A percentile compares a stretch with the other conserved stretches of the same genome.
Evolutionary conservation across 805 yeast species (phyloP).

Genomic region (Yamadazyma insecticola): DNA sequence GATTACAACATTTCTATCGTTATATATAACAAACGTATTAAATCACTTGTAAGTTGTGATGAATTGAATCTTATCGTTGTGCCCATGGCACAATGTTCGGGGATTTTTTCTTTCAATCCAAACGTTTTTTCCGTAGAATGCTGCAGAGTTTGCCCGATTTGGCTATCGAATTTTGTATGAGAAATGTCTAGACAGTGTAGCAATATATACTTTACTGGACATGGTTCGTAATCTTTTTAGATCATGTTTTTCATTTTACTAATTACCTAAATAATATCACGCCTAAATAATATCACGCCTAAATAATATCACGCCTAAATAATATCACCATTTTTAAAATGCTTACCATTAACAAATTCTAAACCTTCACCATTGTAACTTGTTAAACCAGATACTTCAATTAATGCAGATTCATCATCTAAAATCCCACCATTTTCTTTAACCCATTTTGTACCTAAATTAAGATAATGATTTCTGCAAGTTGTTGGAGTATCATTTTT

Average conservation of each 20-base stretch:
- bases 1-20: no score
- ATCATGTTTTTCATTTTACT: background rate
- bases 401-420: conserved; percentile 37
- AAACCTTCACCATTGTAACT: conserved; percentile 77
- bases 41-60: no score
- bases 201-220: no score
- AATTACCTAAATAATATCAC: background rate
- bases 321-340: conserved; percentile 29
- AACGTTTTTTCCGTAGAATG: no score
- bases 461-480: conserved; percentile 60
- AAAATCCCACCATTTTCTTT: conserved; percentile 62
- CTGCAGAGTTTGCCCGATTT: no score
- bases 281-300: conserved; percentile 1
- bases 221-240: no score
- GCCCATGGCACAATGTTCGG: no score
- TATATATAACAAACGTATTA: no score
- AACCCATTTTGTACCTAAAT: conserved; percentile 73
- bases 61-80: no score
- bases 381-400: conserved; percentile 74
- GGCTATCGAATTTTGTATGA: no score
- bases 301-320: conserved; percentile 22
- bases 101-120: no score
- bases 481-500: conserved; percentile 81
- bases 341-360: conserved; percentile 48
- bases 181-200: no score